A percentile compares a stretch with the other conserved stretches of the same genome.
phyloP scores from a whole-genome alignment of 1,284 basidiomycete species.

The Ustilago crameri region DNA sequence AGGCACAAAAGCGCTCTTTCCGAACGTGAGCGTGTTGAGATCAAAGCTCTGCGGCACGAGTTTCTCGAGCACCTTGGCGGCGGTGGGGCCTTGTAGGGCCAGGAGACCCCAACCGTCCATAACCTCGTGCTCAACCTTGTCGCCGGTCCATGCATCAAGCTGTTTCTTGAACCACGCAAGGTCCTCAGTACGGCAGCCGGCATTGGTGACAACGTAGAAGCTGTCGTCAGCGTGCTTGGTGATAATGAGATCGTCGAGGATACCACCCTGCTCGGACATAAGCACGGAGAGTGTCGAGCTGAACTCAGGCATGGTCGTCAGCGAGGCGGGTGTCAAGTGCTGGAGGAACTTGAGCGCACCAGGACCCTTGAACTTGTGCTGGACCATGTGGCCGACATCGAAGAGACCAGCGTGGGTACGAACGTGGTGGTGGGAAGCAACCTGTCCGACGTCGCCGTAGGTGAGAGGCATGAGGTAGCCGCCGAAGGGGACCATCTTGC shows the following conservation, averaged over 20 bases:
- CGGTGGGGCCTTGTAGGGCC: constrained; percentile 89
- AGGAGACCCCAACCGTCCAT: constrained; percentile 88
- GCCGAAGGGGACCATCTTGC: constrained; percentile 96
- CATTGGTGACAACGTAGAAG: constrained; percentile 98
- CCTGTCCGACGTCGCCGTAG: constrained; percentile 76
- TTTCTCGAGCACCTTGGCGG: constrained; percentile 80
- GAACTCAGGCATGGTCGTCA: constrained; percentile 79
- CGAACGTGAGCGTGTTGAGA: constrained; percentile 70
- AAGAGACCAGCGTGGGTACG: constrained; percentile 87
- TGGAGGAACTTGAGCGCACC: constrained; percentile 79
- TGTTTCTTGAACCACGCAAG: constrained; percentile 80
- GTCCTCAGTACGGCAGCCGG: constrained; percentile 84
- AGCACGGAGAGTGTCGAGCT: constrained; percentile 80
- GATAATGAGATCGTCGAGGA: constrained; percentile 85
- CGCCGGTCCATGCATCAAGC: constrained; percentile 70
- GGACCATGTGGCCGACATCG: constrained; percentile 96
- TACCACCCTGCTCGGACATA: constrained; percentile 87
- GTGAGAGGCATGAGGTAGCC: constrained; percentile 93
- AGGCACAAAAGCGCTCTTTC: constrained; percentile 58
- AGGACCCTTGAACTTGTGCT: constrained; percentile 68
- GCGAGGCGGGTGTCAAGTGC: constrained; percentile 74
- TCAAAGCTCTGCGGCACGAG: constrained; percentile 71
- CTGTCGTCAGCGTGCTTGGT: constrained; percentile 69
- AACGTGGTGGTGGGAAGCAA: constrained; percentile 90
- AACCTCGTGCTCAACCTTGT: constrained; percentile 81